Conservation (phyloP, 2,329 filamentous ascomycete species). For the Tolypocladium inflatum region DNA sequence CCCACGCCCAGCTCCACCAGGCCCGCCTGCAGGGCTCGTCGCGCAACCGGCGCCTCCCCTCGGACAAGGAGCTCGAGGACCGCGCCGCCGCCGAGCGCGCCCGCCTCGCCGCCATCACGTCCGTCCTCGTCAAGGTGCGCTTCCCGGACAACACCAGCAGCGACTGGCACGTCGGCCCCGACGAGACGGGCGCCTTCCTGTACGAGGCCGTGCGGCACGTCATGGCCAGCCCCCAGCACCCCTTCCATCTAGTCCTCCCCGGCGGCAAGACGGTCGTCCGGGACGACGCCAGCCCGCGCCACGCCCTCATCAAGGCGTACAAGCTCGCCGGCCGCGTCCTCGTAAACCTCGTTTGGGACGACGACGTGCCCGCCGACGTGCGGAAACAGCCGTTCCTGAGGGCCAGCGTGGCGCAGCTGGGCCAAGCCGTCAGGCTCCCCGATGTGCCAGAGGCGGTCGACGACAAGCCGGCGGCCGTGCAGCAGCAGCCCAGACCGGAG, state of each 20-base stretch:
- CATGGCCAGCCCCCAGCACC: conserved; percentile 53
- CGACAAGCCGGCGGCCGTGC: conserved; percentile 14
- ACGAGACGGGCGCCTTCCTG: conserved; percentile 60
- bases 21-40: conserved; percentile 49
- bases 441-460: conserved; percentile 36
- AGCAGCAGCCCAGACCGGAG: conserved; percentile 19
- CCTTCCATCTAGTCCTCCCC: conserved; percentile 63
- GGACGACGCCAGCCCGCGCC: conserved; percentile 34
- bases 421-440: conserved; percentile 57
- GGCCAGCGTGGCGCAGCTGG: conserved; percentile 45
- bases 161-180: conserved; percentile 58
- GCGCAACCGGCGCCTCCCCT: conserved; percentile 69
- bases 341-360: conserved; percentile 68
- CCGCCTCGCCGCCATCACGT: conserved; percentile 54
- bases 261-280: conserved; percentile 40
- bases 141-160: conserved; percentile 81
- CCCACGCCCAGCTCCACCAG: conserved; percentile 68
- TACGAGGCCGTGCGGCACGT: conserved; percentile 67
- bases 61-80: conserved; percentile 71
- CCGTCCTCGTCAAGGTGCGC: conserved; percentile 68
- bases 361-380: conserved; percentile 45
- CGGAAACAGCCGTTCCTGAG: conserved; percentile 52
- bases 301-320: conserved; percentile 61
- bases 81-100: conserved; percentile 57
- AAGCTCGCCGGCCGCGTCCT: conserved; percentile 62